Evolutionary conservation across 352 stramenopile genomes (phyloP), one percentile per base, ranked within the genome.

Genomic region (Elongisporangium undulatum): DNA sequence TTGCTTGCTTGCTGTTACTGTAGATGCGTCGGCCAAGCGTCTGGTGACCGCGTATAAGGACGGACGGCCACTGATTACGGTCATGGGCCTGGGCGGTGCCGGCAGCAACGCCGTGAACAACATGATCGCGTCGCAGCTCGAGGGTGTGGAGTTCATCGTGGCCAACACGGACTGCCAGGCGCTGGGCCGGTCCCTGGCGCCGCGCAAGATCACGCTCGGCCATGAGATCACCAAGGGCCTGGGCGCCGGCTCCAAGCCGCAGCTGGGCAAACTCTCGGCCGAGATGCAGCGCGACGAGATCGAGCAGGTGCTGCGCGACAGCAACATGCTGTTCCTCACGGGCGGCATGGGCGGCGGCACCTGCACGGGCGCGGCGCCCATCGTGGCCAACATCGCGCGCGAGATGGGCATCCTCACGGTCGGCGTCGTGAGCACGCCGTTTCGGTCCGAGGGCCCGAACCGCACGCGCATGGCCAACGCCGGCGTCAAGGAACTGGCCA

Each of bases 311-410:
- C 77, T 98, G 21, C 62, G 89, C 55, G 92, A 95, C 55, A 94
- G 93, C 56, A 97, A 99, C 78, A 92, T 99, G 79, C 79, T 98
- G 34, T 99, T 99, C 67, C 93, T 99, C 52, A 98, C 96, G 3
- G 94, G 92, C 38, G 95, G 96, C 4, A 98, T 99, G 96, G 84
- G 85, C n/a, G 87, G 84, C 53, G 90, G 94, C 51, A 98, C 94
- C 0, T 96, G 91, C 56, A 95, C 86, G 21, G 92, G 96, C 51
- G 96, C 95, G 4, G 94, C 92, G 15, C 95, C 95, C 2, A 85
- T 99, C 20, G 89, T 99, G 38, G 95, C 96, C 0, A 89, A 94
- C 71, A 85, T 97, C 45, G 95, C 94, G 22, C 91, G 90, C n/a
- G 87, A 98, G 23, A 64, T 92, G 72, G 87, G 94, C 10, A 97